Conservation (phyloP, 306 rosid species). For the Lagenaria siceraria region DNA sequence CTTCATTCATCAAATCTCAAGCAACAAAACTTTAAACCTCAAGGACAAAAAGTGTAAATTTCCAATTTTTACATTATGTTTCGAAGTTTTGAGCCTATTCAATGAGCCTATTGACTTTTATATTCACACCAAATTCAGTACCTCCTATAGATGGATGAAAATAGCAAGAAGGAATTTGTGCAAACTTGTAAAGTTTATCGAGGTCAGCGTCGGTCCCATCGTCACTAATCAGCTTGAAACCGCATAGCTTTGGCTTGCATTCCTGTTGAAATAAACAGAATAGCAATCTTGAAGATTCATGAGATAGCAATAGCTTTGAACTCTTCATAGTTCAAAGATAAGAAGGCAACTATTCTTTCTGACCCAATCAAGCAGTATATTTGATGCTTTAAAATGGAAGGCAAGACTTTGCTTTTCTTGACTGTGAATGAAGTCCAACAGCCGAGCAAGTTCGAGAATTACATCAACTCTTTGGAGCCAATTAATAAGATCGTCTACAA, state of each 20-base stretch:
- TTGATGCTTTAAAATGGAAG: conserved; percentile 32
- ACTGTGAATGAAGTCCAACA: conserved; percentile 39
- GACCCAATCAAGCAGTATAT: conserved; percentile 53
- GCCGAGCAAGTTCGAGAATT: conserved; percentile 34
- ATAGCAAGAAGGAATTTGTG: conserved; percentile 14
- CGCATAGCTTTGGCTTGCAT: conserved; percentile 33
- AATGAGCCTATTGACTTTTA: no score
- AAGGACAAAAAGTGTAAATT: no score
- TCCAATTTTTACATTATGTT: no score
- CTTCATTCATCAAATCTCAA: not conserved
- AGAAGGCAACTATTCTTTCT: not conserved
- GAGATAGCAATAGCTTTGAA: not conserved
- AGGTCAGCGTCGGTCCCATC: conserved; percentile 1
- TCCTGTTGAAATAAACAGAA: conserved; percentile 21
- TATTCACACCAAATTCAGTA: not conserved
- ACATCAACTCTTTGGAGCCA: conserved; percentile 42
- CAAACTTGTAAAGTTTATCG: conserved; percentile 14
- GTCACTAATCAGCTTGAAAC: conserved; percentile 17
- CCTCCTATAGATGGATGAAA: conserved; percentile 39
- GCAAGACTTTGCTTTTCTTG: conserved; percentile 31
- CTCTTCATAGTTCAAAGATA: not conserved
- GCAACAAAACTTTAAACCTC: no score
- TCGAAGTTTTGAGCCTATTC: no score
- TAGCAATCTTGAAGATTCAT: not conserved
- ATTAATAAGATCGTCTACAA: conserved; percentile 29